Percentiles rank a stretch among this genome's conserved stretches.
phyloP scores from a whole-genome alignment of 495 filamentous ascomycete genomes.

The Penicillium lagena region DNA sequence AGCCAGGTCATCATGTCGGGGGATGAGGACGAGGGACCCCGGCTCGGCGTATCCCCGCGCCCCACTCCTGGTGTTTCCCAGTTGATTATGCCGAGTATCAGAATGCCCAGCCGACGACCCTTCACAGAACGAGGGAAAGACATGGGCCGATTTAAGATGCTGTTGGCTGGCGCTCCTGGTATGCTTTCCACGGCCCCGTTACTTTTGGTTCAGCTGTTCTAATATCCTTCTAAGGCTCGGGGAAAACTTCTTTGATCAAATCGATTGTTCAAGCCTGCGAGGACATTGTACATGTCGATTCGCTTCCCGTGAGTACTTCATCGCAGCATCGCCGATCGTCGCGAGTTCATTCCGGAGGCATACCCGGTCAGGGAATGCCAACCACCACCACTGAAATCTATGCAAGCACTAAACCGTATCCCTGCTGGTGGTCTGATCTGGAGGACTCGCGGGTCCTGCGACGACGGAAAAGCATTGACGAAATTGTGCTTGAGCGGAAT shows the following conservation, averaged over 20 bases:
- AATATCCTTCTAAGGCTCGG: slow-evolving; percentile 39
- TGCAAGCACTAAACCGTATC: slow-evolving; percentile 90
- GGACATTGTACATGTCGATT: slow-evolving; percentile 94
- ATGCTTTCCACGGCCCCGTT: slow-evolving; percentile 11
- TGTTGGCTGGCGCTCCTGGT: slow-evolving; percentile 83
- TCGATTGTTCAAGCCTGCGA: slow-evolving; percentile 92
- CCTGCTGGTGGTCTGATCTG: slow-evolving; percentile 89
- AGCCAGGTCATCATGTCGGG: slow-evolving; percentile 44
- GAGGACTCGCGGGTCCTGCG: slow-evolving; percentile 65
- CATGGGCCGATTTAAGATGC: slow-evolving; percentile 79
- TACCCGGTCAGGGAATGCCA: slow-evolving; percentile 21
- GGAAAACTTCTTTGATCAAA: slow-evolving; percentile 89
- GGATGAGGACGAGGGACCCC: slow-evolving; percentile 34
- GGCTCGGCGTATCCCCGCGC: slow-evolving; percentile 16
- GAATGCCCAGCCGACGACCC: slow-evolving; percentile 86
- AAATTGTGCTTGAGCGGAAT: slow-evolving; percentile 84
- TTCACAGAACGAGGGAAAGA: slow-evolving; percentile 83
- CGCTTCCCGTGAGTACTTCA: slow-evolving; percentile 39
- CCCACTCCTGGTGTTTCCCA: slow-evolving; percentile 55
- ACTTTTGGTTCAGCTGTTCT: slow-evolving; percentile 1
- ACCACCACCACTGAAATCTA: slow-evolving; percentile 68
- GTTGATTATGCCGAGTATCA: slow-evolving; percentile 95
- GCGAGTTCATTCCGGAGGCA: slow-evolving; percentile 25
- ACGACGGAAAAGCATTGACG: slow-evolving; percentile 73
- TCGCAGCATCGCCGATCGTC: slow-evolving; percentile 19